A percentile compares a stretch with the other conserved stretches of the same genome.
Evolutionary conservation across 2,329 filamentous ascomycete species (phyloP).

Genomic region (Pseudogymnoascus sp.): DNA sequence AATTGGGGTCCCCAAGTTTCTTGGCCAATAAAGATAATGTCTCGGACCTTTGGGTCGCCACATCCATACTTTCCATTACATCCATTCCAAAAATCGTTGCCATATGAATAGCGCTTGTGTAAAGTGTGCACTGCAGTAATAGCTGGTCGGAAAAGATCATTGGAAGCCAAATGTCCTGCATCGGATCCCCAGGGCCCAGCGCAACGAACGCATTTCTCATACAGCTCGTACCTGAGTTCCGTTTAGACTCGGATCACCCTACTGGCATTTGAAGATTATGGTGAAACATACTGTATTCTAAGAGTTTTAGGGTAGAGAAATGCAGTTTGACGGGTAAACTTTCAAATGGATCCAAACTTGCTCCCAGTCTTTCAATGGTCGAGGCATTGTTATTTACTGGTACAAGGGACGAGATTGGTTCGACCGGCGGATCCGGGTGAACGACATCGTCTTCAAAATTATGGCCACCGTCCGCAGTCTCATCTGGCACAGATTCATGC

Average conservation of each 20-base stretch:
- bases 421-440: not conserved
- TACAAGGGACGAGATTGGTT: not conserved
- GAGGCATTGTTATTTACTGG: not conserved
- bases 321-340: not conserved
- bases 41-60: not conserved
- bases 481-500: not conserved
- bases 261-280: not conserved
- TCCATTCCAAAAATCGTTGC: slow-evolving; percentile 8
- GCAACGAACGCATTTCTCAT: slow-evolving; percentile 4
- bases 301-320: slow-evolving; percentile 5
- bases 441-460: not conserved
- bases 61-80: slow-evolving; percentile 1
- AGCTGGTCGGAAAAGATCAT: slow-evolving; percentile 9
- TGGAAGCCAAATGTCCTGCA: slow-evolving; percentile 7
- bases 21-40: slow-evolving; percentile 1
- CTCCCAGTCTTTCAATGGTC: slow-evolving; percentile 6
- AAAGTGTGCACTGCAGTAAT: not conserved
- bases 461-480: not conserved
- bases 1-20: not conserved
- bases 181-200: slow-evolving; percentile 8
- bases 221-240: not conserved
- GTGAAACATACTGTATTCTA: slow-evolving; percentile 7
- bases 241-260: not conserved
- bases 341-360: not conserved
- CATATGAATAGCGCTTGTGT: slow-evolving; percentile 2